Evolutionary conservation across 2,329 filamentous ascomycete genomes (phyloP), one percentile per base, ranked within the genome.

Genomic region (Trichothecium roseum): DNA sequence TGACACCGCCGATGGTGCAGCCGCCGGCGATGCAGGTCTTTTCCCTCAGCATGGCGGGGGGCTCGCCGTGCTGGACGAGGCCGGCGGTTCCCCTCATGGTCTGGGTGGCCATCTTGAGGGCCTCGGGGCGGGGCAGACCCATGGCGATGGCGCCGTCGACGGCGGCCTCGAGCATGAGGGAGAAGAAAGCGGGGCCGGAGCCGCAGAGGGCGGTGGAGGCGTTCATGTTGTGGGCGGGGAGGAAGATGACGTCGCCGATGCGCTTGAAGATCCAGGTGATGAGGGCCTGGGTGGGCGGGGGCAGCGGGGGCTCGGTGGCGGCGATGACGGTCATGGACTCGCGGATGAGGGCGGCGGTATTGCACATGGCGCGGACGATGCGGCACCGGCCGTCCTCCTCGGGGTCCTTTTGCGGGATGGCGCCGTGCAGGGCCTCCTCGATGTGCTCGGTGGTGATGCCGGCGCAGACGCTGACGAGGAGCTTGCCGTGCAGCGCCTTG

Each of bases 261-360:
- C 74, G 71, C 50, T 66, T 74, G 65, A 89, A 89, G 48, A 88
- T 82, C 78, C 81, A 87, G 20, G 72, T 77, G 14, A 86, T 71
- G 9, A 88, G 67, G 40, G 51, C 57, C 31, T 71, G 62, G 20
- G 68, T 68, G 14, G 64, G 58, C 2, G 65, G 51, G 5, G 69
- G 63, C 12, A 84, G 62, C 3, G 77, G 68, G 8, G 78, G 74
- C 8, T 63, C 65, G 6, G 69, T 66, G 31, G 69, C 76, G 32
- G 75, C 78, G 45, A 94, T 81, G 36, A 91, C 77, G 4, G 81
- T 89, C 83, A 91, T 91, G 46, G 74, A 79, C 57, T 93, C 80
- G 32, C 84, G 65, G 39, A 93, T 81, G 33, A 84, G 69, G 18
- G 79, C 78, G 9, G 85, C 84, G 0, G 83, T 88, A 63, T 93